Evolutionary conservation across 306 rosid genomes (phyloP), one percentile per base, ranked within the genome.

Genomic region (Quillaja saponaria): DNA sequence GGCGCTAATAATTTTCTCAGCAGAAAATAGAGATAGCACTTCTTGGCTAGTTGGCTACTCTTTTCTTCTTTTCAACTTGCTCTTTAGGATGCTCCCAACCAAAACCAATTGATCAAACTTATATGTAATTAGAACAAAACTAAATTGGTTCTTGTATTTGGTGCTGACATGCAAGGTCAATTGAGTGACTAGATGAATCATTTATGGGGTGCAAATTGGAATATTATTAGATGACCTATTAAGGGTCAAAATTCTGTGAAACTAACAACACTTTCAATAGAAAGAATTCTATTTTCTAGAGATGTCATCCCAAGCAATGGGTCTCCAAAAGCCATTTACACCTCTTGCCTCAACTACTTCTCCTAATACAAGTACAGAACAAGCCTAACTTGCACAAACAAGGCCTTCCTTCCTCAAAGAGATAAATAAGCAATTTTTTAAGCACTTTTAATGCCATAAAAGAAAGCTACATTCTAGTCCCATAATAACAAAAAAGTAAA

Each of bases 141-240:
- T 25, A 25, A 25, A 25, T 25, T 25, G 31, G 31, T 25, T 25
- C 31, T 25, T 2, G 31, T 25, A 72, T 58, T n/a, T 64, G 47
- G 18, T 20, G 16, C 34, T 71, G 69, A 76, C 81, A 91, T 96
- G 95, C 80, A 18, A 76, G 82, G 20, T 88, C 96, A 0, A 63
- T 73, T 10, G 85, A 82, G 73, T 91, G 98, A 96, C 33, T 77
- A 40, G 67, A 86, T 91, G 96, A 76, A 61, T 8, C 98, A 91
- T 67, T 49, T 91, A 33, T 88, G 96, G 98, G 98, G 98, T 8
- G 98, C 98, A 58, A 80, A 71, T 55, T 91, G 96, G 95, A 71
- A 80, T 73, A 73, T 91, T 11, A 66, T 58, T 21, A 71, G 77
- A 2, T 95, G 90, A 19, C 90, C 96, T 34, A 46, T 88, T 34